Evolutionary conservation across 768 basidiomycete species (phyloP).

Genomic region (Panus rudis): DNA sequence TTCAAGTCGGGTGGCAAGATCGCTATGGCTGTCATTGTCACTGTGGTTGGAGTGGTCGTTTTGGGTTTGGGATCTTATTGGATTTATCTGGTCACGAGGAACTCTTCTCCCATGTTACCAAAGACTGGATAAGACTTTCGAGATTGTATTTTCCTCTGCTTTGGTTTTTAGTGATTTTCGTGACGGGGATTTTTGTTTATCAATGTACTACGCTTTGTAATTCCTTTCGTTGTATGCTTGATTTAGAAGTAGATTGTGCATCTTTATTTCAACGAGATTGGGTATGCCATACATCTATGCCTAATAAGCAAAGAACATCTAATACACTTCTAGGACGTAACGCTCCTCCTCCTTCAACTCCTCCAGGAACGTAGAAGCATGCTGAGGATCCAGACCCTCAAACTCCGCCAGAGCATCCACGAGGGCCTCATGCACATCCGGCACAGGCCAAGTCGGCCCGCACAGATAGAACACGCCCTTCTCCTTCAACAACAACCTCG

Average conservation of each 20-base stretch:
- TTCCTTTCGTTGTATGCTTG: too few relatives aligned
- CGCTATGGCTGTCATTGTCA: conserved; percentile 62
- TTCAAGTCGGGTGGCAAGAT: conserved; percentile 60
- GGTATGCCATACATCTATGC: too few relatives aligned
- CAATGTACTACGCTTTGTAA: too few relatives aligned
- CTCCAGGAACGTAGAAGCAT: conserved; percentile 81
- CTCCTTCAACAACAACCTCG: conserved; percentile 64
- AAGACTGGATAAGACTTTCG: too few relatives aligned
- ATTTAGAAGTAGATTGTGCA: too few relatives aligned
- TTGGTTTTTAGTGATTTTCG: too few relatives aligned
- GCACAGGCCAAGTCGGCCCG: conserved; percentile 99
- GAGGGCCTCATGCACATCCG: conserved; percentile 92
- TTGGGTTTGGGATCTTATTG: conserved; percentile 32
- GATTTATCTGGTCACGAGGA: conserved; percentile 11
- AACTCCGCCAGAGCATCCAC: conserved; percentile 73
- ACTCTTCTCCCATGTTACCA: too few relatives aligned
- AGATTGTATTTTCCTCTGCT: too few relatives aligned
- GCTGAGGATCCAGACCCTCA: conserved; percentile 52
- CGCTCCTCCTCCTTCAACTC: conserved; percentile 92
- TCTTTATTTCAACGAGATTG: too few relatives aligned
- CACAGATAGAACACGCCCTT: conserved; percentile 91
- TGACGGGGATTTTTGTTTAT: too few relatives aligned
- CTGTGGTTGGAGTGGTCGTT: conserved; percentile 54
- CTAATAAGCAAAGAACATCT: conserved; percentile 35
- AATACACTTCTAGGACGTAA: conserved; percentile 85